Base-by-base conservation (phyloP, 345 rosid genomes). In the Hibiscus tridactylites region DNA sequence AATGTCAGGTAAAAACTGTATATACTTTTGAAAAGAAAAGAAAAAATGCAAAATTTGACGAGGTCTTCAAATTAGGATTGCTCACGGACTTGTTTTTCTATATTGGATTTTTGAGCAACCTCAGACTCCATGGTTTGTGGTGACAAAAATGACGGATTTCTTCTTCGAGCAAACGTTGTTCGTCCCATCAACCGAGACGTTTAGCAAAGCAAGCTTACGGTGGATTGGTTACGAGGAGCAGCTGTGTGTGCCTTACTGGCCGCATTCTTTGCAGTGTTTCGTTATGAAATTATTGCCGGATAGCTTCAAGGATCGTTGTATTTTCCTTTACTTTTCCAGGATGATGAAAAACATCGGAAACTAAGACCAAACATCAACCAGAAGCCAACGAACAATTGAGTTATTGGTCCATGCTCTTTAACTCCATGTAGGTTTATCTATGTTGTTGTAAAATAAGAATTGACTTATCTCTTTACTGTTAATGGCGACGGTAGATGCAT, bases 191-290 rank as follows among this genome's bases (percentile, higher is more conserved):
- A 58, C 87, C 0, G 82, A 82, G 65, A 68, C 4, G 39, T 83
- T 77, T 50, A 77, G 83, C 58, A 73, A 76, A 74, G 77, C 79
- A 54, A 81, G 87, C 84, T 6, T 83, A 3, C 57, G 81, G 37
- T 80, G 83, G 77, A 80, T 86, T 7, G 92, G 90, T 5, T 72
- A 77, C 26, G 87, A 71, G 37, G 88, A 81, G 21, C 74, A 67
- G 46, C 31, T 69, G 11, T 81, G 88, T 70, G 44, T 72, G 3
- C 88, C 83, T 0, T 54, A 71, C 29, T 79, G 85, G 81, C 49
- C 79, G 16, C 89, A 85, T 73, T 73, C 78, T 35, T 46, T 83
- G 68, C 84, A 85, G 53, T 77, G 82, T 57, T 37, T 49, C 26
- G 0, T 82, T 3, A 0, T 77, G 2, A 15, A 33, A 8, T 70